Evolutionary conservation across 371 early-diverging fungal species (phyloP).

Genomic region (Mortierella sp.): DNA sequence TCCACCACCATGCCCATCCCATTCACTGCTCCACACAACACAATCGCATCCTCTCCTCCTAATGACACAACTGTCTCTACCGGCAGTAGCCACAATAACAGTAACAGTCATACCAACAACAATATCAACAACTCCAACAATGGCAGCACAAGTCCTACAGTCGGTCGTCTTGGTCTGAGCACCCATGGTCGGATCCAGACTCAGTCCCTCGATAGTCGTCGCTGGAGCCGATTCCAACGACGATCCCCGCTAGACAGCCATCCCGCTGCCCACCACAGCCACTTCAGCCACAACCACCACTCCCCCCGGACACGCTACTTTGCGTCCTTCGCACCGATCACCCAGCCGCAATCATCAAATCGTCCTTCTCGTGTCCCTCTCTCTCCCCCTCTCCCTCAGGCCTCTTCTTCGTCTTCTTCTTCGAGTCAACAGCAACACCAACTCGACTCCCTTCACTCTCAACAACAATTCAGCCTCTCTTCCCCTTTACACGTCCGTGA

Average conservation of each 20-base stretch:
- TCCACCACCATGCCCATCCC: conserved; percentile 28
- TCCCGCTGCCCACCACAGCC: not conserved
- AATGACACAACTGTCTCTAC: not conserved
- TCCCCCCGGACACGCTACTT: conserved; percentile 43
- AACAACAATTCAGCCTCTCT: conserved; percentile 3
- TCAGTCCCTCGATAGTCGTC: conserved; percentile 20
- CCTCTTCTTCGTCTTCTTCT: not conserved
- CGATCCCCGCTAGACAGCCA: conserved; percentile 32
- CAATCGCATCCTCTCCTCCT: not conserved
- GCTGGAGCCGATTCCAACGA: conserved; percentile 43
- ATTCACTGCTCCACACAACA: conserved; percentile 16
- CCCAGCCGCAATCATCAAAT: conserved; percentile 1
- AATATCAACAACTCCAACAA: too few relatives aligned
- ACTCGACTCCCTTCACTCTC: conserved; percentile 1
- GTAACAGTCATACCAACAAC: too few relatives aligned
- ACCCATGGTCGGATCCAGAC: conserved; percentile 14
- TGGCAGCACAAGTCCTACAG: not conserved
- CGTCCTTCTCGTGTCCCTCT: not conserved
- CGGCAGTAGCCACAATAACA: not conserved
- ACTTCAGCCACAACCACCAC: conserved; percentile 15
- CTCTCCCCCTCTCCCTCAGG: not conserved
- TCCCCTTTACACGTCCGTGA: conserved; percentile 1
- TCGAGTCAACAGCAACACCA: too few relatives aligned
- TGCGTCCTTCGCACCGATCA: conserved; percentile 22
- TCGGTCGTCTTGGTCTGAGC: conserved; percentile 14